A percentile compares a stretch with the other conserved stretches of the same genome.
These are phyloP conservation scores for Amanita pseudoporphyria DNA, from an alignment of 768 basidiomycete species.

Conservation along the genomic window DNA sequence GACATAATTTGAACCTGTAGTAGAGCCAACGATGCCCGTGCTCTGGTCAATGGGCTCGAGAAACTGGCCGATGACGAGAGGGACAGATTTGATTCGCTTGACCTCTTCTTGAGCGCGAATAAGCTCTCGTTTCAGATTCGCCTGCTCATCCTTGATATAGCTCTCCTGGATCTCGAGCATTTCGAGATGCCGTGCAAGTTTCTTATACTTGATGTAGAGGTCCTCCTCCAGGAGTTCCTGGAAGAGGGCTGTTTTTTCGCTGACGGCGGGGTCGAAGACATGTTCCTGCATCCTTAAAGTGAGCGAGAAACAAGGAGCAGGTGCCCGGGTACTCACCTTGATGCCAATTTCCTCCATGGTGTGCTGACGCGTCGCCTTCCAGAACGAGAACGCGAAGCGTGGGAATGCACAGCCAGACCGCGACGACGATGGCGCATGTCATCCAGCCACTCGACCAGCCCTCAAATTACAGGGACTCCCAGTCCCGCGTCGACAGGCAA, in stretches of 20 bases:
- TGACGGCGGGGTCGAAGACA: constrained; percentile 79
- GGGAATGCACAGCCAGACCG: constrained; percentile 22
- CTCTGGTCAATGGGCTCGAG: constrained; percentile 97
- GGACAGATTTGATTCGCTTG: constrained; percentile 97
- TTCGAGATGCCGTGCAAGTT: constrained; percentile 88
- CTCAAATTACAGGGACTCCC: constrained; percentile 95
- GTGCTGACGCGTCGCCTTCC: constrained; percentile 30
- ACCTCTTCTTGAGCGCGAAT: constrained; percentile 99
- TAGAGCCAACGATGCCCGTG: constrained; percentile 94
- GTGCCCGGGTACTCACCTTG: constrained; percentile 69
- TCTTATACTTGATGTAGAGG: constrained; percentile 96
- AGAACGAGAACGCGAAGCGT: constrained; percentile 24
- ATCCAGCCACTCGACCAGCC: constrained; percentile 83
- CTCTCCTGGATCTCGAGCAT: constrained; percentile 92
- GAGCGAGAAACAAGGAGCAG: constrained; percentile 26
- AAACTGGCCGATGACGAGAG: constrained; percentile 98
- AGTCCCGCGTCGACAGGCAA: constrained; percentile 68
- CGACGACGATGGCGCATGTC: constrained; percentile 69
- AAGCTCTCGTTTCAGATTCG: constrained; percentile 94
- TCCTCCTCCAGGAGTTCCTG: constrained; percentile 89
- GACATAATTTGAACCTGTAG: constrained; percentile 97
- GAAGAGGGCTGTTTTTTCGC: constrained; percentile 81
- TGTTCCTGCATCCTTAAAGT: constrained; percentile 52
- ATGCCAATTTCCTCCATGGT: constrained; percentile 89
- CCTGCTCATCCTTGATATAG: constrained; percentile 98